A percentile compares a stretch with the other conserved stretches of the same genome.
Evolutionary conservation across 2,329 filamentous ascomycete genomes (phyloP).

Genomic region (Ophiobolus disseminans): DNA sequence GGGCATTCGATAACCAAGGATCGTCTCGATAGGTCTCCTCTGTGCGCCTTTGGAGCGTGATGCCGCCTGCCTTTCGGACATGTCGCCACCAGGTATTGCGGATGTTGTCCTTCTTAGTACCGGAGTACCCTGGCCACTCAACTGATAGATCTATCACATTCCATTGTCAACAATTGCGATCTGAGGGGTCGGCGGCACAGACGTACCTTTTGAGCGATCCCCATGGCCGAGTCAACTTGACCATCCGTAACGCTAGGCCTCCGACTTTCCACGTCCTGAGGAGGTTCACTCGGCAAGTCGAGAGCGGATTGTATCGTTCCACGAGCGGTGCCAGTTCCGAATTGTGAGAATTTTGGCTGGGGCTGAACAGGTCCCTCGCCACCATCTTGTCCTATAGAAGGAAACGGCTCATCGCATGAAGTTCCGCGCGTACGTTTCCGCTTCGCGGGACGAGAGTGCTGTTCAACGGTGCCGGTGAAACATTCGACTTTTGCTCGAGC

Average conservation of each 20-base stretch:
- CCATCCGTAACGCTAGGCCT: not conserved
- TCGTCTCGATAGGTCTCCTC: constrained; percentile 24
- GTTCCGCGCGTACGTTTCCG: not conserved
- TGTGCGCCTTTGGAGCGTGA: constrained; percentile 17
- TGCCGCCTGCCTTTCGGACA: not conserved
- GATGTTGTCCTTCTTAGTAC: constrained; percentile 33
- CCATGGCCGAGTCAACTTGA: constrained; percentile 1
- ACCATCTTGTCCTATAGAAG: not conserved
- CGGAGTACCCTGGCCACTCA: constrained; percentile 1
- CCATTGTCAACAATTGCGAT: not conserved
- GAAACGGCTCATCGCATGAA: not conserved
- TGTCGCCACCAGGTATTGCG: constrained; percentile 45
- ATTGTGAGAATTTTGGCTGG: no score
- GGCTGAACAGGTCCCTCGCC: not conserved
- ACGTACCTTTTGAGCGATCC: constrained; percentile 1
- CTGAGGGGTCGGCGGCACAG: not conserved
- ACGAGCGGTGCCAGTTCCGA: no score
- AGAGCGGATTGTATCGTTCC: no score
- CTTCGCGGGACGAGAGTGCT: not conserved
- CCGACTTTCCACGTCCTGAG: not conserved
- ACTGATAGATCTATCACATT: not conserved
- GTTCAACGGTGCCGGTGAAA: not conserved
- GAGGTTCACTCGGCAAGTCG: not conserved
- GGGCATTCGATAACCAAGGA: constrained; percentile 33
- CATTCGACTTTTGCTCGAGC: constrained; percentile 1